Conservation (phyloP, 495 filamentous ascomycete species). For the Penicillium arizonense region DNA sequence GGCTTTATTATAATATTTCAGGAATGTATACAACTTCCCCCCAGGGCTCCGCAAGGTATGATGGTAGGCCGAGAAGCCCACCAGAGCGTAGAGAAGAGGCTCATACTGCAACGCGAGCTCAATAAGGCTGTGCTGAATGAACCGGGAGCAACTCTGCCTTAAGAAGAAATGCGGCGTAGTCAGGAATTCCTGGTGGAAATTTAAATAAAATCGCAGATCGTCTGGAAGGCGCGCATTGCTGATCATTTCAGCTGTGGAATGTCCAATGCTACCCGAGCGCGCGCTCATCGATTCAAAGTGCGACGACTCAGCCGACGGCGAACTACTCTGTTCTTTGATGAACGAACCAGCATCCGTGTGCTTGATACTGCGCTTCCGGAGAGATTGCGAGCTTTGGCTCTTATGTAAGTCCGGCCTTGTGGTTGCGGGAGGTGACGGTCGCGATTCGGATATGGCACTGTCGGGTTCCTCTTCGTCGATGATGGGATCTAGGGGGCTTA, state of each 20-base stretch:
- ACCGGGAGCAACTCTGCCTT: constrained; percentile 62
- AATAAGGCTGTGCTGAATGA: constrained; percentile 69
- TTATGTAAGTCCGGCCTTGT: constrained; percentile 21
- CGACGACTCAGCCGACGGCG: constrained; percentile 45
- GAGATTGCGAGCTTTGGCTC: constrained; percentile 38
- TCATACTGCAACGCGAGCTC: constrained; percentile 75
- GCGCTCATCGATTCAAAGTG: constrained; percentile 33
- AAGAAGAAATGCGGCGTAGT: constrained; percentile 79
- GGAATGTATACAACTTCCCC: constrained; percentile 74
- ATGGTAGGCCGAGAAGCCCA: constrained; percentile 90
- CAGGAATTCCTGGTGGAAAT: constrained; percentile 72
- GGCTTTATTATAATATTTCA: constrained; percentile 87
- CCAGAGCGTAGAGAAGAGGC: constrained; percentile 81
- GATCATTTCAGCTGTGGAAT: constrained; percentile 27
- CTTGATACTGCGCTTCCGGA: constrained; percentile 42
- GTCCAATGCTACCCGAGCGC: constrained; percentile 34
- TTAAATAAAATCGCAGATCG: constrained; percentile 75
- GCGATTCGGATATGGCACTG: constrained; percentile 24
- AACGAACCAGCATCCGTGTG: constrained; percentile 25
- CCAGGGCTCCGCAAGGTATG: constrained; percentile 64
- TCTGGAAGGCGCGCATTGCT: constrained; percentile 50
- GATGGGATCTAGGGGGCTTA: constrained; percentile 57
- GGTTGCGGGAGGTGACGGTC: constrained; percentile 26
- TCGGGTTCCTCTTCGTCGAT: constrained; percentile 56
- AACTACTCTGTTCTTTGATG: constrained; percentile 38